A percentile compares a stretch with the other conserved stretches of the same genome.
Evolutionary conservation across 139 green algal species (phyloP).

Genomic region (Nannochloris sp.): DNA sequence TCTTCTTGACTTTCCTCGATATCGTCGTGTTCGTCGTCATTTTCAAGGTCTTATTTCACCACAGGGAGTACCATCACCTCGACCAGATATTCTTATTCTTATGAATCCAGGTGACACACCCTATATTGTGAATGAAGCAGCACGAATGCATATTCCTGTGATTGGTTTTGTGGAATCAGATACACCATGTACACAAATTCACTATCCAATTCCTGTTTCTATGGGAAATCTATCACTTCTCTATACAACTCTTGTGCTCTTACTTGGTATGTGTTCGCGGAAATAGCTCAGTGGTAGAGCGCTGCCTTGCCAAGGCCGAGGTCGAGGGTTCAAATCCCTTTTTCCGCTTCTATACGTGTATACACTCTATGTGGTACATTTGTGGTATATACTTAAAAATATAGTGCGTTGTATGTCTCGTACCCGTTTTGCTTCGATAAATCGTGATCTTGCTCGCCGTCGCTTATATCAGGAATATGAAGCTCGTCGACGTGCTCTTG

Average conservation of each 20-base stretch:
- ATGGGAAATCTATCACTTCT: slow-evolving; percentile 21
- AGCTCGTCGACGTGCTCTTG: not conserved
- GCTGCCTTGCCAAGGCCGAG: slow-evolving; percentile 31
- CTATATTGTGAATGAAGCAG: slow-evolving; percentile 22
- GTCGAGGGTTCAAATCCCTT: slow-evolving; percentile 38
- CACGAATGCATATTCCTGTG: slow-evolving; percentile 24
- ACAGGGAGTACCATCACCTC: slow-evolving; percentile 14
- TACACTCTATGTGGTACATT: not conserved
- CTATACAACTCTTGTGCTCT: slow-evolving; percentile 22
- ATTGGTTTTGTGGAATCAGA: slow-evolving; percentile 31
- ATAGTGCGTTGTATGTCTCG: not conserved
- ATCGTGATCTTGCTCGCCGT: not conserved
- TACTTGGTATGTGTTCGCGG: slow-evolving; percentile 8
- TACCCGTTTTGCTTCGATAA: not conserved
- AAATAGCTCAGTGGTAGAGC: slow-evolving; percentile 48
- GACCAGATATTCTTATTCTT: slow-evolving; percentile 28
- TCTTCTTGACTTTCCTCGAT: slow-evolving; percentile 21
- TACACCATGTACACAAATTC: slow-evolving; percentile 16
- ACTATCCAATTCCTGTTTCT: slow-evolving; percentile 28
- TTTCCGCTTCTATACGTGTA: slow-evolving; percentile 20
- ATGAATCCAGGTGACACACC: slow-evolving; percentile 32
- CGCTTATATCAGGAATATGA: not conserved
- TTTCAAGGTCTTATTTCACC: slow-evolving; percentile 19
- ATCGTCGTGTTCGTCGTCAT: slow-evolving; percentile 19
- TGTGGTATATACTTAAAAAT: not conserved